phyloP scores from a whole-genome alignment of 805 yeast genomes.

The Limtongia smithiae region DNA sequence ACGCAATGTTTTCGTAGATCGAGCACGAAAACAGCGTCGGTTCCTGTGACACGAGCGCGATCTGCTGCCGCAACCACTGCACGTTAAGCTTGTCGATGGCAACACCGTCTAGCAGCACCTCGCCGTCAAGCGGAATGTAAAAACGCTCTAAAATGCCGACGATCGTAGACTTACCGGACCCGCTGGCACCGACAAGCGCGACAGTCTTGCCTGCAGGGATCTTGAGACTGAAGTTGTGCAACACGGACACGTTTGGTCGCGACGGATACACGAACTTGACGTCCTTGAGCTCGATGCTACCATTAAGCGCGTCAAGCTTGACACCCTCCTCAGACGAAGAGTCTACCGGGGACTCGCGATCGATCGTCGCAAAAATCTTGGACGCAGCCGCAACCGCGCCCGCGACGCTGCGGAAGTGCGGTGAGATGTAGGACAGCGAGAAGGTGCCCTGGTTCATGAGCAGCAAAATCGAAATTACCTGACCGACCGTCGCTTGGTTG shows the following conservation, averaged over 20 bases:
- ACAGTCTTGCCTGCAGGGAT: slow-evolving; percentile 87
- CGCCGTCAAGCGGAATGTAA: slow-evolving; percentile 73
- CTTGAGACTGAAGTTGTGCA: slow-evolving; percentile 68
- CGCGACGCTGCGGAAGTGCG: slow-evolving; percentile 38
- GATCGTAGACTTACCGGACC: slow-evolving; percentile 90
- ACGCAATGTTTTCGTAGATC: slow-evolving; percentile 73
- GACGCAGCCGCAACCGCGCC: slow-evolving; percentile 40
- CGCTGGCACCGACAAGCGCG: slow-evolving; percentile 93
- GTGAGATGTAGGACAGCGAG: slow-evolving; percentile 41
- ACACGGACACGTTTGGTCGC: slow-evolving; percentile 73
- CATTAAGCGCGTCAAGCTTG: slow-evolving; percentile 37
- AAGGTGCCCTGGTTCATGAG: slow-evolving; percentile 43
- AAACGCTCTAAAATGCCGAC: slow-evolving; percentile 80
- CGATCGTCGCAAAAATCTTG: slow-evolving; percentile 41
- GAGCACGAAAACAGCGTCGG: slow-evolving; percentile 89
- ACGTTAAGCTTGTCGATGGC: slow-evolving; percentile 68
- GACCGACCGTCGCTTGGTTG: slow-evolving; percentile 23
- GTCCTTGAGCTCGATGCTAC: slow-evolving; percentile 75
- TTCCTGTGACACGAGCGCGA: slow-evolving; percentile 94
- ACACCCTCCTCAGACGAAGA: slow-evolving; percentile 29
- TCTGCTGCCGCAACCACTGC: slow-evolving; percentile 65
- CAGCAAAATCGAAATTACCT: slow-evolving; percentile 29
- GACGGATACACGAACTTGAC: slow-evolving; percentile 84
- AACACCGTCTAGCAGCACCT: slow-evolving; percentile 77
- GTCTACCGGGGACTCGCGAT: slow-evolving; percentile 41